These are phyloP conservation scores for Colletotrichum theobromicola DNA, from an alignment of 2,329 filamentous ascomycete genomes.

Conservation along the genomic window DNA sequence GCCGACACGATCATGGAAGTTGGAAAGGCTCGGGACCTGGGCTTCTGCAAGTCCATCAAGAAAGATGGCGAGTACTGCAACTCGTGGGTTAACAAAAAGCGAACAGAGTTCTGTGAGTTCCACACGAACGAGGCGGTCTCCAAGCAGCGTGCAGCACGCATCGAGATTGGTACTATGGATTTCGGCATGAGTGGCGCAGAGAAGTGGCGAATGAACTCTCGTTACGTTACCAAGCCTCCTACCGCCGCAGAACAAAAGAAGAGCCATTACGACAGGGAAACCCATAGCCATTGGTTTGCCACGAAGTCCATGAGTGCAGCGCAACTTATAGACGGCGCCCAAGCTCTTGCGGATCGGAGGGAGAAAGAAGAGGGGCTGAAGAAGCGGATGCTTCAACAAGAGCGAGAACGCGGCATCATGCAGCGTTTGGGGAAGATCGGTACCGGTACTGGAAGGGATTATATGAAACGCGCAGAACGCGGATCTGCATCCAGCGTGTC, in stretches of 20 bases:
- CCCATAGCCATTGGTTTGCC: constrained; percentile 63
- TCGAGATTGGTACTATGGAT: constrained; percentile 80
- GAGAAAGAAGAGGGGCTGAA: constrained; percentile 71
- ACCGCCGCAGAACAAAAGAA: constrained; percentile 33
- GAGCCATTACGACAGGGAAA: constrained; percentile 61
- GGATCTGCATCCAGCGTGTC: background rate
- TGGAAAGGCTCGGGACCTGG: constrained; percentile 82
- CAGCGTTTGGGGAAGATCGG: constrained; percentile 70
- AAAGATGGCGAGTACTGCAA: constrained; percentile 84
- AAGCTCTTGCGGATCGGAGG: constrained; percentile 62
- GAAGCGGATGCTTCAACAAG: constrained; percentile 67
- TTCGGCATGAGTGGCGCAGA: constrained; percentile 37
- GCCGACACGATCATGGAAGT: constrained; percentile 91
- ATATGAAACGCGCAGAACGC: constrained; percentile 57
- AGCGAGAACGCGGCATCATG: constrained; percentile 76
- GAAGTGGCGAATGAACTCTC: constrained; percentile 12
- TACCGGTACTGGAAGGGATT: constrained; percentile 71
- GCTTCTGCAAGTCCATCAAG: constrained; percentile 84
- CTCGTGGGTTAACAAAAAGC: constrained; percentile 85
- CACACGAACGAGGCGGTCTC: constrained; percentile 84
- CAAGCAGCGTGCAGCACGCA: constrained; percentile 68
- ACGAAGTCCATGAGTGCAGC: constrained; percentile 58
- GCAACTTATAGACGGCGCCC: constrained; percentile 69
- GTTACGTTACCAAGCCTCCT: constrained; percentile 33
- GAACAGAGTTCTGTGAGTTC: constrained; percentile 91